phyloP scores from a whole-genome alignment of 2,329 filamentous ascomycete species.

The Arthrobotrys iridis region DNA sequence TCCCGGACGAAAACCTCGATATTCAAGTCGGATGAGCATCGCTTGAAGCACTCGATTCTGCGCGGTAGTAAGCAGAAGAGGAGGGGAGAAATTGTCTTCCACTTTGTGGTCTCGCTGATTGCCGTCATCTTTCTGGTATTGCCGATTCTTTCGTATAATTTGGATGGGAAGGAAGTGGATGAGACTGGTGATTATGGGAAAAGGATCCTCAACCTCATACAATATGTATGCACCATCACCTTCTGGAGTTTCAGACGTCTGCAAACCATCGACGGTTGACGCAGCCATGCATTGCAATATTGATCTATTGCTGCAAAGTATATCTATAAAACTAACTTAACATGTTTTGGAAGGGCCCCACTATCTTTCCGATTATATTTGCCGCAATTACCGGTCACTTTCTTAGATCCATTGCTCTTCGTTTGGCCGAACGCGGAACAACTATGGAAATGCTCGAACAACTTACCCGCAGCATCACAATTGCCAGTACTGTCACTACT shows the following conservation, averaged over 20 bases:
- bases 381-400: constrained; percentile 46
- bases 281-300: too few species aligned
- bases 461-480: constrained; percentile 39
- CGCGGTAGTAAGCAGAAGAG: constrained; percentile 36
- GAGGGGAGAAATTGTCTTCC: constrained; percentile 38
- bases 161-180: constrained; percentile 32
- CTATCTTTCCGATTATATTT: constrained; percentile 49
- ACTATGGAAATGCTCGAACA: constrained; percentile 41
- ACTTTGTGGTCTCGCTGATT: constrained; percentile 36
- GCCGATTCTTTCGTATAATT: constrained; percentile 32
- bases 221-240: constrained; percentile 35
- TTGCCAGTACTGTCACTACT: constrained; percentile 34
- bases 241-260: too few species aligned
- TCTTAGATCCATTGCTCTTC: constrained; percentile 37
- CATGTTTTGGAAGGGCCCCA: constrained; percentile 14
- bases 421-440: constrained; percentile 36
- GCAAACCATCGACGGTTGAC: too few species aligned
- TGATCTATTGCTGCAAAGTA: too few species aligned
- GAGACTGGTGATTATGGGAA: constrained; percentile 35
- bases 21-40: constrained; percentile 41
- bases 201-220: constrained; percentile 34
- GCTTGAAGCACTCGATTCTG: constrained; percentile 39
- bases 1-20: constrained; percentile 37
- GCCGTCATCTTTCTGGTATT: constrained; percentile 40
- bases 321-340: background rate